These are phyloP conservation scores for Exophiala mesophila DNA, from an alignment of 2,329 filamentous ascomycete species.

Conservation along the genomic window DNA sequence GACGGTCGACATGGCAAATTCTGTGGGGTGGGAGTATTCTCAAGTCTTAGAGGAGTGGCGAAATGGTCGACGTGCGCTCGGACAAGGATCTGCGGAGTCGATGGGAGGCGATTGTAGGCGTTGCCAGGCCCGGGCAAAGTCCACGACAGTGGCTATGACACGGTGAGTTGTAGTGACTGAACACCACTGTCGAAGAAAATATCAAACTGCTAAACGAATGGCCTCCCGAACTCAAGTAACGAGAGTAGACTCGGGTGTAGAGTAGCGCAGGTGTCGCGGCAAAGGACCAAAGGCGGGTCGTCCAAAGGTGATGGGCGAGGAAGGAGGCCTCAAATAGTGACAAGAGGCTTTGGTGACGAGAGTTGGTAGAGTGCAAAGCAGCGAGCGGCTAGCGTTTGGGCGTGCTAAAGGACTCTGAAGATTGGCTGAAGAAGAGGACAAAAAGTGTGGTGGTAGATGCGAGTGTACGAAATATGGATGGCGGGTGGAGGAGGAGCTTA, in stretches of 20 bases:
- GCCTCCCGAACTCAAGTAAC: slow-evolving; percentile 13
- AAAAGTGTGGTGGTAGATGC: slow-evolving; percentile 20
- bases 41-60: too few relatives aligned
- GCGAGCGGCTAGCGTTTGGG: slow-evolving; percentile 25
- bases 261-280: not conserved
- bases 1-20: slow-evolving; percentile 42
- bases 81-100: too few relatives aligned
- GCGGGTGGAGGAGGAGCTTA: slow-evolving; percentile 20
- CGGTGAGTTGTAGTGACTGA: too few relatives aligned
- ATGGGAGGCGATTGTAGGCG: too few relatives aligned
- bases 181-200: slow-evolving; percentile 3
- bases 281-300: too few relatives aligned
- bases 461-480: slow-evolving; percentile 26
- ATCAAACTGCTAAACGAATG: slow-evolving; percentile 18
- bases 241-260: slow-evolving; percentile 7
- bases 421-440: slow-evolving; percentile 27
- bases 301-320: too few relatives aligned
- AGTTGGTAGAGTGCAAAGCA: too few relatives aligned
- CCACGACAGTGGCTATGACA: too few relatives aligned
- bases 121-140: too few relatives aligned
- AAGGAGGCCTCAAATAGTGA: too few relatives aligned
- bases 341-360: too few relatives aligned
- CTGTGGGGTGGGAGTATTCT: not conserved
- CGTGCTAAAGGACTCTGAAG: slow-evolving; percentile 23
- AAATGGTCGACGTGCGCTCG: too few relatives aligned